These are phyloP conservation scores for Corymbia maculata DNA, from an alignment of 345 rosid species.

Conservation along the genomic window DNA sequence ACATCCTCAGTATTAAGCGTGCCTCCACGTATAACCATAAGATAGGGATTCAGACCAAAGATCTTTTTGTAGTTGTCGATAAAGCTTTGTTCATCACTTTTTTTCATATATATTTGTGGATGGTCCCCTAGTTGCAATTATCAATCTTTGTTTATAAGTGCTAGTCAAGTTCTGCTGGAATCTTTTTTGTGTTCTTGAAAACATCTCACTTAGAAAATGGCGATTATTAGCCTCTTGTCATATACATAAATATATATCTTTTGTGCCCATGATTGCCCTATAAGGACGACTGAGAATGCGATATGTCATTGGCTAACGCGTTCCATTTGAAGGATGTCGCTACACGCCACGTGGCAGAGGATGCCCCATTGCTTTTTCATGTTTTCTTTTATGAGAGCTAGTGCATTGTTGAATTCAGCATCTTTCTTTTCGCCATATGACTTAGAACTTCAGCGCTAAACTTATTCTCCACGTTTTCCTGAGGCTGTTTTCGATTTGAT, in stretches of 20 bases:
- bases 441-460: background rate
- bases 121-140: background rate
- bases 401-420: background rate
- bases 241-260: background rate
- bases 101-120: background rate
- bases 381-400: background rate
- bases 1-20: background rate
- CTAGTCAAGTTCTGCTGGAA: background rate
- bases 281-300: background rate
- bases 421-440: background rate
- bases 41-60: background rate
- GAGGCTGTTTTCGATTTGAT: background rate
- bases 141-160: background rate
- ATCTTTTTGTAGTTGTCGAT: slow-evolving; percentile 1
- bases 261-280: background rate
- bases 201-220: background rate
- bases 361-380: background rate
- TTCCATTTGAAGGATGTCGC: background rate
- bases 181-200: background rate
- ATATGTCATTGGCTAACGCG: background rate
- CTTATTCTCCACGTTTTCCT: background rate
- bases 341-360: background rate
- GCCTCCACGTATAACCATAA: background rate
- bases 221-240: background rate
- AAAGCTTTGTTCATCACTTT: background rate